phyloP scores from a whole-genome alignment of 2,329 filamentous ascomycete genomes.

The Fusarium virguliforme region DNA sequence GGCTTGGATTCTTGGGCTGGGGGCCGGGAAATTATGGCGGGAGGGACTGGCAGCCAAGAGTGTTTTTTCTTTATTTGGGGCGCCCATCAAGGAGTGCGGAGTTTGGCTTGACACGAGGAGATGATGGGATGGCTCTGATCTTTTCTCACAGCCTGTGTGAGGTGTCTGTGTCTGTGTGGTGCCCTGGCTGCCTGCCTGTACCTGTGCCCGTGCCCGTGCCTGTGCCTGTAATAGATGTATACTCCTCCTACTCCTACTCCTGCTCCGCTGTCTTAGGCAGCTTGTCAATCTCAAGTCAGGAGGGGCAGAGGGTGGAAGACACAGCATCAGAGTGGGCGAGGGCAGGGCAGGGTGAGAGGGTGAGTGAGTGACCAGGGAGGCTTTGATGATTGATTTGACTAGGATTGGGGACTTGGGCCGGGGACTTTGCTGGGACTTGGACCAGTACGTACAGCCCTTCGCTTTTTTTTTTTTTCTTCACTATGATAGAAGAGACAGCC shows the following conservation, averaged over 20 bases:
- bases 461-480: constrained; percentile 33
- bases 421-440: constrained; percentile 28
- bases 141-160: constrained; percentile 28
- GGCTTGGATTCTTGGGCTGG: constrained; percentile 46
- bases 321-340: constrained; percentile 28
- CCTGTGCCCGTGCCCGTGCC: constrained; percentile 32
- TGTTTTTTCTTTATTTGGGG: constrained; percentile 48
- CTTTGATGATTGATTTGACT: constrained; percentile 41
- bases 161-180: constrained; percentile 15
- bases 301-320: constrained; percentile 34
- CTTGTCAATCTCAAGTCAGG: constrained; percentile 45
- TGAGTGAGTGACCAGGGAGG: constrained; percentile 30
- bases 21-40: constrained; percentile 52
- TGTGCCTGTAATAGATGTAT: constrained; percentile 38
- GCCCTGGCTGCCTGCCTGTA: constrained; percentile 37
- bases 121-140: constrained; percentile 29
- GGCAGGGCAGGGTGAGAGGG: constrained; percentile 26
- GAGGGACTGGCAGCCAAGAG: constrained; percentile 47
- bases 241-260: constrained; percentile 10
- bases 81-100: constrained; percentile 17
- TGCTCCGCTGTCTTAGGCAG: constrained; percentile 20
- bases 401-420: constrained; percentile 35
- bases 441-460: constrained; percentile 37
- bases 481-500: constrained; percentile 43
- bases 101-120: constrained; percentile 39